Percentiles rank a stretch among this genome's conserved stretches.
These are phyloP conservation scores for Globisporangium middletonii DNA, from an alignment of 352 stramenopile species.

Conservation along the genomic window DNA sequence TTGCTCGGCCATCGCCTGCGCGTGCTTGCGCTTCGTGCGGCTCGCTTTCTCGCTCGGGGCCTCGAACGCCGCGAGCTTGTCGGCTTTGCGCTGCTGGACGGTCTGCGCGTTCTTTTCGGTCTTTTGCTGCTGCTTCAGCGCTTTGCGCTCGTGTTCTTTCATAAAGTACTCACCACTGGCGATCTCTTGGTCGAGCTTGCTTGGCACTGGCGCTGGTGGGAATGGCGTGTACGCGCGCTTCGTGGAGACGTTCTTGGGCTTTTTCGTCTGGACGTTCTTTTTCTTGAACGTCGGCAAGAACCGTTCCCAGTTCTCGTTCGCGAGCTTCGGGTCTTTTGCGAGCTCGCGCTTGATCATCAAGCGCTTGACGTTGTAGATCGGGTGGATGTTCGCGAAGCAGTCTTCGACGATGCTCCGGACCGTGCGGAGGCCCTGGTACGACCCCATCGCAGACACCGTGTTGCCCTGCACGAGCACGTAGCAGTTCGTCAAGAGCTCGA, in stretches of 20 bases:
- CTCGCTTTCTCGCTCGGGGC: conserved; percentile 74
- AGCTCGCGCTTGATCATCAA: conserved; percentile 99
- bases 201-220: conserved; percentile 91
- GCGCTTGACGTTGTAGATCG: conserved; percentile 99
- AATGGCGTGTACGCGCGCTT: conserved; percentile 99
- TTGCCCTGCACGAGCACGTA: conserved; percentile 99
- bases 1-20: conserved; percentile 30
- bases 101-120: conserved; percentile 50
- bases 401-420: conserved; percentile 97
- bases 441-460: conserved; percentile 91
- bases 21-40: conserved; percentile 73
- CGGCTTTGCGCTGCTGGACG: conserved; percentile 59
- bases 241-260: conserved; percentile 83
- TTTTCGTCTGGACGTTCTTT: conserved; percentile 98
- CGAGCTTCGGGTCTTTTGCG: conserved; percentile 97
- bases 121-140: conserved; percentile 89
- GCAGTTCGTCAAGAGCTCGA: conserved; percentile 99
- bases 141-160: conserved; percentile 93
- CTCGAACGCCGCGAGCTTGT: conserved; percentile 71
- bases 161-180: conserved; percentile 99
- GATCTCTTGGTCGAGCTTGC: conserved; percentile 98
- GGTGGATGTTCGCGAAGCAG: conserved; percentile 99
- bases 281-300: conserved; percentile 99
- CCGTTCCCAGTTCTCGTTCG: conserved; percentile 96
- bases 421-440: conserved; percentile 90